Base-by-base conservation (phyloP, 1,139 yeast species). In the Kodamaea anthophila region DNA sequence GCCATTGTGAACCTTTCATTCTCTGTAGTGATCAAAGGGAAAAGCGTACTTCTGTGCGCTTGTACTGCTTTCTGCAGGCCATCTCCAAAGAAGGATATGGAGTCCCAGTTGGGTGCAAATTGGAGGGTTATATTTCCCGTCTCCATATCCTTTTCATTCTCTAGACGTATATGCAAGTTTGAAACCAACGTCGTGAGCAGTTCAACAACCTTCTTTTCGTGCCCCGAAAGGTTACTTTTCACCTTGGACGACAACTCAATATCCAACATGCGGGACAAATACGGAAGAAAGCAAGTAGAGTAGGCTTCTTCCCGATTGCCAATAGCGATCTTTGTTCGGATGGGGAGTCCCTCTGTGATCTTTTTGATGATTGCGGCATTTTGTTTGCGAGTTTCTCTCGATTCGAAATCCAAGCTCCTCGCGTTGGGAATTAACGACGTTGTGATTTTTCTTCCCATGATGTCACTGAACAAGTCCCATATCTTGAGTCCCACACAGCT, bases 401-500 rank as follows among this genome's bases (percentile, higher is more conserved):
- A 37, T 38, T 67, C 74, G 47, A 64, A 75, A 34, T 71, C 77
- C 13, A 64, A 36, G 19, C 59, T 59, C 36, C 57, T 60, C 16
- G 60, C 61, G 36, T 60, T 53, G 15, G 68, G 61, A 6, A 66
- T 44, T 10, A 65, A 44, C 43, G 13, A 45, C 8, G 46, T 44
- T 9, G 39, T 41, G 16, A 53, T 46, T 31, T 51, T 52, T 26
- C 55, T 58, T 15, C 60, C 59, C 33, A 67, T 69, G 12, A 75
- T 65, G 38, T 80, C 88, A 44, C 81, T 71, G 53, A 85, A 86
- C 29, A 74, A 53, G 7, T 72, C 59, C 66, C 77, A 81, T 32
- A 80, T 73, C 32, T 80, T 82, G 44, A 83, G 50, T 3, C 79
- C 73, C 0, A 81, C 72, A 18, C 72, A 59, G 1, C 78, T 59